Percentiles rank a stretch among this genome's conserved stretches.
Conservation (phyloP, 2,329 filamentous ascomycete species). For the Fusarium keratoplasticum region DNA sequence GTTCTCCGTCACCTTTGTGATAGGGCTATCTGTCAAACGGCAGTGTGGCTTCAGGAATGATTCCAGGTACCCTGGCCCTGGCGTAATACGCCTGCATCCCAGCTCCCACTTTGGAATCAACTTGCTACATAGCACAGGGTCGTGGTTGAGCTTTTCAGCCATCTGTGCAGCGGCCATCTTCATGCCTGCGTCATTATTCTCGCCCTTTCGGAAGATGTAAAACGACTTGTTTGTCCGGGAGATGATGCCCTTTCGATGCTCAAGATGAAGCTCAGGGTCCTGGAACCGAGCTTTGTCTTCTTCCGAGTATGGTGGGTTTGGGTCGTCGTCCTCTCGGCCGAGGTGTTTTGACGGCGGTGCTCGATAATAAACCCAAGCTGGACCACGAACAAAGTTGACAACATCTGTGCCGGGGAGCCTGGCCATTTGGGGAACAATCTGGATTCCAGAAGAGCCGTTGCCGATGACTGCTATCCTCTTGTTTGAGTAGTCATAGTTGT, state of each 20-base stretch:
- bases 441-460: conserved; percentile 36
- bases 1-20: conserved; percentile 34
- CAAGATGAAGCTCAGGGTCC: conserved; percentile 63
- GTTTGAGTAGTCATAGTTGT: conserved; percentile 32
- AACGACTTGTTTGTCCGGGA: conserved; percentile 48
- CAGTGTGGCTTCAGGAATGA: conserved; percentile 36
- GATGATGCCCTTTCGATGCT: conserved; percentile 56
- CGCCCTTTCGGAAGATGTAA: conserved; percentile 47
- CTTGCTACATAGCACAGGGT: conserved; percentile 35
- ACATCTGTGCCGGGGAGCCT: conserved; percentile 47
- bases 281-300: conserved; percentile 62
- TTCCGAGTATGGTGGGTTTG: conserved; percentile 44
- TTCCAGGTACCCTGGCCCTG: conserved; percentile 36
- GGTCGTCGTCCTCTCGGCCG: conserved; percentile 44
- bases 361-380: conserved; percentile 51
- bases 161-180: conserved; percentile 37
- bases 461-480: conserved; percentile 39
- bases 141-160: conserved; percentile 37
- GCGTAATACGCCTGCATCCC: conserved; percentile 35
- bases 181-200: conserved; percentile 38
- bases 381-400: conserved; percentile 49
- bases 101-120: conserved; percentile 39
- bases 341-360: conserved; percentile 48
- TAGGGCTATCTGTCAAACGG: conserved; percentile 34
- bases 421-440: conserved; percentile 38